Base-by-base conservation (phyloP, 495 filamentous ascomycete genomes). In the Aspergillus kassunensis region DNA sequence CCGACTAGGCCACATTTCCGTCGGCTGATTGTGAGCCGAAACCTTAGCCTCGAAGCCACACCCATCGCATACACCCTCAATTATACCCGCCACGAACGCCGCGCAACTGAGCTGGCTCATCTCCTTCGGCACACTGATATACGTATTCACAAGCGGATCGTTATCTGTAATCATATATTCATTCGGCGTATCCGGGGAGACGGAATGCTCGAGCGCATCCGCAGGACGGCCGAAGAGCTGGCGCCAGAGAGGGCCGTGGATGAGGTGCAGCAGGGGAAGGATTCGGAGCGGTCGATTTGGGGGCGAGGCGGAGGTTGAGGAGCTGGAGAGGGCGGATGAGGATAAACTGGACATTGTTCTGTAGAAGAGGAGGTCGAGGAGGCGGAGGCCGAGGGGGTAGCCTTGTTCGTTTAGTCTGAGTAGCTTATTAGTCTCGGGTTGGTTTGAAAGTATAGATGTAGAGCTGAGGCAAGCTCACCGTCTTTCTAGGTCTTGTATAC, bases 121-220 rank as follows among this genome's bases (percentile, higher is more conserved):
- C 70, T 98, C 93, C 55, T 84, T 84, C 19, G 93, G 93, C 30
- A 97, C 88, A 58, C 82, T 87, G 62, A 98, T 87, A 67, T 95
- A 97, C 18, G 83, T 83, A 64, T 96, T 97, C 13, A 97, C 92
- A 12, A 97, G 74, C 34, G 93, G 93, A 61, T 97, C 95, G 65
- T 99, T 96, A 66, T 99, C 93, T 52, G 84, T 85, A 59, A 99
- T 90, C 92, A 99, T 96, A 76, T 97, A 99, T 73, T 97, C 91
- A 64, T 91, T 87, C 3, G 88, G 84, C 11, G 88, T 90, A 15
- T 83, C 80, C 4, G 85, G 80, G 47, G 88, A 83, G n/a, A 82
- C 80, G 50, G 84, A 88, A 70, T 90, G 89, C 71, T 99, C 93
- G 50, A 99, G 83, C 13, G 88, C 85, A 66, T 97, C 91, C 24